Conservation (phyloP, 306 rosid genomes). For the Trifolium pratense region DNA sequence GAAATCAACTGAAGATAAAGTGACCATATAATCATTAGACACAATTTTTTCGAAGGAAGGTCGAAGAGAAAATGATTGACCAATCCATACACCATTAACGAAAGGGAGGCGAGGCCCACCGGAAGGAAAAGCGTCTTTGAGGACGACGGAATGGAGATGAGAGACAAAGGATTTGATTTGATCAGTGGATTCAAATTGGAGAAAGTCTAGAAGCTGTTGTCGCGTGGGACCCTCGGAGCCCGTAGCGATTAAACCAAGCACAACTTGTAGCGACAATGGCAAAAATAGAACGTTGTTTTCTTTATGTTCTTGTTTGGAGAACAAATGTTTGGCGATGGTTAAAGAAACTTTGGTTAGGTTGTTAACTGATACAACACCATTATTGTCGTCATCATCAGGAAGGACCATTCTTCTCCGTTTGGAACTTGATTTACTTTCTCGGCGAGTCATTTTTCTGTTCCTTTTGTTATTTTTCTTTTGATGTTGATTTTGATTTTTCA, state of each 20-base stretch:
- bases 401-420: too few species aligned
- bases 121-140: background rate
- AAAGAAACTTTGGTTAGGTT: constrained; percentile 46
- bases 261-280: constrained; percentile 72
- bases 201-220: background rate
- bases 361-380: constrained; percentile 47
- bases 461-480: too few species aligned
- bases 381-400: constrained; percentile 16
- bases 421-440: too few species aligned
- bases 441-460: too few species aligned
- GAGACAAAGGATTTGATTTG: too few species aligned
- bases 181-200: background rate
- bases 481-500: too few species aligned
- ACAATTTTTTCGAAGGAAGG: too few species aligned
- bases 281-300: constrained; percentile 63
- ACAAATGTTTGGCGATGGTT: constrained; percentile 26
- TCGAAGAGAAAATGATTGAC: too few species aligned
- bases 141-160: constrained; percentile 9
- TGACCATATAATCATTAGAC: too few species aligned
- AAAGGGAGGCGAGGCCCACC: constrained; percentile 60
- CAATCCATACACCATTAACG: too few species aligned
- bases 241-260: constrained; percentile 54
- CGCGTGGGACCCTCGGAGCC: background rate
- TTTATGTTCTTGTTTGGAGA: constrained; percentile 47
- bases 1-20: too few species aligned